phyloP scores from a whole-genome alignment of 2,329 filamentous ascomycete species.

The Arachnomyces sp. region DNA sequence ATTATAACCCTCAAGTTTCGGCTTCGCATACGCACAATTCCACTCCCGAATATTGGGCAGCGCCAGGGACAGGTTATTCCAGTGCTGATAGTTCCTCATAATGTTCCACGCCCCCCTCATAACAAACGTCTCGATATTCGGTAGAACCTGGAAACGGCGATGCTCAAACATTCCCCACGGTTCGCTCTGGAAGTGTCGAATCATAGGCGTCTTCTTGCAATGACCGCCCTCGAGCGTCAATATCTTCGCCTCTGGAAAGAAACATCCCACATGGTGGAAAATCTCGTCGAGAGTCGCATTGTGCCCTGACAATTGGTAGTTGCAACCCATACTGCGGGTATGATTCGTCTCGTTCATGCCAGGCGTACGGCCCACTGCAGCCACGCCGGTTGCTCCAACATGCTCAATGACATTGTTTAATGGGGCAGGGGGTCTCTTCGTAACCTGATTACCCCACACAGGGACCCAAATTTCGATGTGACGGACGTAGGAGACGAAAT shows the following conservation, averaged over 20 bases:
- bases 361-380: constrained; percentile 13
- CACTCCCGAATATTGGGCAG: constrained; percentile 55
- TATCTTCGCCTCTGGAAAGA: constrained; percentile 54
- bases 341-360: constrained; percentile 17
- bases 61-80: constrained; percentile 52
- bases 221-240: constrained; percentile 70
- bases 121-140: constrained; percentile 57
- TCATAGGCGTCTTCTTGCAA: constrained; percentile 63
- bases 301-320: constrained; percentile 37
- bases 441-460: constrained; percentile 52
- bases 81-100: constrained; percentile 56
- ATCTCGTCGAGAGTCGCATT: constrained; percentile 64
- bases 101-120: constrained; percentile 73
- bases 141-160: constrained; percentile 39
- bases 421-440: constrained; percentile 39
- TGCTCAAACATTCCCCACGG: constrained; percentile 20
- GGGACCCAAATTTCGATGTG: constrained; percentile 73
- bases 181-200: constrained; percentile 46
- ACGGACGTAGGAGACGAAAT: constrained; percentile 57
- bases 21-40: constrained; percentile 54
- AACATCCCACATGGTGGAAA: constrained; percentile 53
- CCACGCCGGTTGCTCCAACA: constrained; percentile 15
- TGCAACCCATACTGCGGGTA: constrained; percentile 18
- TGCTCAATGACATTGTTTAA: no score
- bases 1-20: constrained; percentile 64